These are phyloP conservation scores for Fomitopsis pulvina DNA, from an alignment of 768 basidiomycete species.

Conservation along the genomic window DNA sequence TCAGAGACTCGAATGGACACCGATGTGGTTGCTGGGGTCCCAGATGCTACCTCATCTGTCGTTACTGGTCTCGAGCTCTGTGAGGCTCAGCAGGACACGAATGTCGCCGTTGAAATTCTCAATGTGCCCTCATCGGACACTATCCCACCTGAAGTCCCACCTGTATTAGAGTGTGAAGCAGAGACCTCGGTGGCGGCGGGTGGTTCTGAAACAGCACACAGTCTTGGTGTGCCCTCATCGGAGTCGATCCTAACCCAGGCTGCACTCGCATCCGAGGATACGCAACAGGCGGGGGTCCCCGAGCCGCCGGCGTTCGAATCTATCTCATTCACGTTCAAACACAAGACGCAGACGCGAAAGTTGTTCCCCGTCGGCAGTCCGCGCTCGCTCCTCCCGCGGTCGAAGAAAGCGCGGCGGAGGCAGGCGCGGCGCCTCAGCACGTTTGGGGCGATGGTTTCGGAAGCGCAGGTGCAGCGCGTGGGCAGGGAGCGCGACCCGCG, in stretches of 20 bases:
- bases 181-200: neutral
- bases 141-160: neutral
- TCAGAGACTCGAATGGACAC: neutral
- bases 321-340: conserved; percentile 31
- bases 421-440: conserved; percentile 32
- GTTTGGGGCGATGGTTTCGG: conserved; percentile 49
- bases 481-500: conserved; percentile 31
- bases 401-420: conserved; percentile 18
- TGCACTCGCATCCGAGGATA: neutral
- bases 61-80: neutral
- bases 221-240: no score
- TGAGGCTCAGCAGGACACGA: neutral
- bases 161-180: neutral
- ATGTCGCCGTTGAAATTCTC: neutral
- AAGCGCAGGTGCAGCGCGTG: conserved; percentile 36
- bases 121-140: neutral
- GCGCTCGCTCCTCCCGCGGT: conserved; percentile 20
- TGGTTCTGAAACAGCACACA: no score
- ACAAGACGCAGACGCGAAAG: conserved; percentile 23
- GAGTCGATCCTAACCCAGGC: no score
- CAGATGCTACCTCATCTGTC: neutral
- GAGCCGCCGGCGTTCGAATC: neutral
- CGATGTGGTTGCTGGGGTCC: neutral
- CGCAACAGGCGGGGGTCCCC: neutral
- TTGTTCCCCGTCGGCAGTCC: conserved; percentile 24